These are phyloP conservation scores for Amyloporia xantha DNA, from an alignment of 768 basidiomycete genomes.

Conservation along the genomic window DNA sequence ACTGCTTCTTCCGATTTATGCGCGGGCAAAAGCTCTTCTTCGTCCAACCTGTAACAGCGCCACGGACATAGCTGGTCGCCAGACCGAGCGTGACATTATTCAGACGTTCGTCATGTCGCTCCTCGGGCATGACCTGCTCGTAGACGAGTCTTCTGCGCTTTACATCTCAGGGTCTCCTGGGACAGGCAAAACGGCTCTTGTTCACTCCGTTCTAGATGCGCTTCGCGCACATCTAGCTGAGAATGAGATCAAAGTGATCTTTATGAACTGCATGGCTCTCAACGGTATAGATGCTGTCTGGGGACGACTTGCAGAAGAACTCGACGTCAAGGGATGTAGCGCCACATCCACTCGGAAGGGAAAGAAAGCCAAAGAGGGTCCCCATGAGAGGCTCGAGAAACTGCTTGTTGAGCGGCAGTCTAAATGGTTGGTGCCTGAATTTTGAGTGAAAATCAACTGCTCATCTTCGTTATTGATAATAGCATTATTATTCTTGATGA, in stretches of 20 bases:
- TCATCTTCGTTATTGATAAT: no score
- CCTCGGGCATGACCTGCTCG: constrained; percentile 24
- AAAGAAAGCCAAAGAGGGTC: constrained; percentile 38
- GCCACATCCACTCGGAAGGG: constrained; percentile 29
- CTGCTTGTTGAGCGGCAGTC: not conserved
- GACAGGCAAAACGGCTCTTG: constrained; percentile 85
- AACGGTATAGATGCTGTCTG: constrained; percentile 62
- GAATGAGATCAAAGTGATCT: constrained; percentile 42
- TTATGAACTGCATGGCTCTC: constrained; percentile 77
- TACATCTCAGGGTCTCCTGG: constrained; percentile 94
- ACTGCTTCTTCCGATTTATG: constrained; percentile 40
- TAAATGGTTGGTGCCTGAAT: no score
- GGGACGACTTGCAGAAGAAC: constrained; percentile 57
- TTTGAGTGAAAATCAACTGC: no score
- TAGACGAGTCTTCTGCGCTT: constrained; percentile 38
- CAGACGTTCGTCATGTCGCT: constrained; percentile 54
- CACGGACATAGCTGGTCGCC: constrained; percentile 59
- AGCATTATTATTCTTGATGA: constrained; percentile 83
- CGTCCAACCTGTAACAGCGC: constrained; percentile 62
- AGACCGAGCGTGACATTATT: constrained; percentile 53
- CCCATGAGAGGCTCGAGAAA: constrained; percentile 31
- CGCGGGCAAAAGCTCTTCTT: constrained; percentile 61
- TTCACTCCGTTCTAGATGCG: constrained; percentile 52
- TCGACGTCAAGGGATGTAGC: constrained; percentile 33
- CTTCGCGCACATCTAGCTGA: constrained; percentile 31